Evolutionary conservation across 148 eudicot species (phyloP), one percentile per base, ranked within the genome.

Genomic region (Camellia granthamiana): DNA sequence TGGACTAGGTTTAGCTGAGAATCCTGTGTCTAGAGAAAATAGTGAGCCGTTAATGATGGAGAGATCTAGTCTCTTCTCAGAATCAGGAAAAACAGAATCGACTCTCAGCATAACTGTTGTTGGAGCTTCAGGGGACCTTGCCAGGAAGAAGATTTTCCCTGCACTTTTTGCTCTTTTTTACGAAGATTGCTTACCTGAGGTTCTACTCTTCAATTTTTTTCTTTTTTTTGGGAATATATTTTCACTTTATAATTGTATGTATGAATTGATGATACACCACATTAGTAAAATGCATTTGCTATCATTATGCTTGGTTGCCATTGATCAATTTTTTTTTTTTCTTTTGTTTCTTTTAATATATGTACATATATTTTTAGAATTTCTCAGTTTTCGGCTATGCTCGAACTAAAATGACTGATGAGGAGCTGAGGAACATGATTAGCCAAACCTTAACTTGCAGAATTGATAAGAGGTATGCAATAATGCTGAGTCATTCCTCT

Each of bases 61-160:
- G n/a, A 76, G 60, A 49, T 61, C 87, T 14, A 72, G 75, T 56
- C 76, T 66, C 38, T 76, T 74, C 47, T 69, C 84, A 5, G 84
- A 84, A 44, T 68, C 81, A 59, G 78, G 47, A 46, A 79, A 84
- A 79, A 51, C 44, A 56, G 91, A 85, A 59, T 83, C 89, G 30
- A 86, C 84, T 76, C 82, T 95, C 65, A 95, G 94, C 84, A 89
- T 95, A 79, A 88, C 92, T 43, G 88, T 95, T n/a, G 90, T 95
- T 74, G 98, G 98, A 62, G 98, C 97, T 67, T 89, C 98, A 52
- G 98, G 98, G 51, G 98, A 92, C 77, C 97, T 95, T 64, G 98
- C 98, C 75, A 95, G 81, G 88, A 92, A 89, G 86, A 95, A 95
- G 84, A 95, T 95, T 61, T 95, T 92, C 80, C 98, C 98, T 43